A percentile compares a stretch with the other conserved stretches of the same genome.
phyloP scores from a whole-genome alignment of 1,139 yeast genomes.

The Nadsonia commutata region DNA sequence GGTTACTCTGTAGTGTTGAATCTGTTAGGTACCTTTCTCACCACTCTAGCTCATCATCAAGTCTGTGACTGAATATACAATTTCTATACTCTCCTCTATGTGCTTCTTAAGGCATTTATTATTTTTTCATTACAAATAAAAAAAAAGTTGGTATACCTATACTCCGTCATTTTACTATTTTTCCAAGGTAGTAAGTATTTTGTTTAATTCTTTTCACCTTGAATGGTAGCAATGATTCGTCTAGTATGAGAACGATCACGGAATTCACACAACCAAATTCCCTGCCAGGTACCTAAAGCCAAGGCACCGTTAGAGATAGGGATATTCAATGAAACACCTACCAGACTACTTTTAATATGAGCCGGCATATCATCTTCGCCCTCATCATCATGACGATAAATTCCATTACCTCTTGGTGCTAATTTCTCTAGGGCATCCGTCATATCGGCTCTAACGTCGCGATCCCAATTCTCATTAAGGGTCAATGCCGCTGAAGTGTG shows the following conservation, averaged over 20 bases:
- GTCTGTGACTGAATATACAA: too few relatives aligned
- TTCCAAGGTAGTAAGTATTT: too few relatives aligned
- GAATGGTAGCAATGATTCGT: conserved; percentile 56
- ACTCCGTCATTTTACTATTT: too few relatives aligned
- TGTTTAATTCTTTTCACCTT: conserved; percentile 42
- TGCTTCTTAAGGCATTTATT: too few relatives aligned
- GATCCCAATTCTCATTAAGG: conserved; percentile 66
- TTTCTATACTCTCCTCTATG: too few relatives aligned
- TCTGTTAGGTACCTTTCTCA: too few relatives aligned
- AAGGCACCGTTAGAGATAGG: conserved; percentile 57
- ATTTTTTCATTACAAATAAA: too few relatives aligned
- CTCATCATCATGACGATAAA: conserved; percentile 52
- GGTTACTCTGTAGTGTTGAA: too few relatives aligned
- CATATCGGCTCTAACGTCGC: conserved; percentile 63
- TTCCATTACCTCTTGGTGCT: conserved; percentile 50
- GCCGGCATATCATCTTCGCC: conserved; percentile 78
- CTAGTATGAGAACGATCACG: conserved; percentile 49
- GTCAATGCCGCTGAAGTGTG: conserved; percentile 72
- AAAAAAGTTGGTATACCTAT: too few relatives aligned
- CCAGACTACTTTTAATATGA: conserved; percentile 50
- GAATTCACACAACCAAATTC: conserved; percentile 62
- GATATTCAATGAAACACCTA: conserved; percentile 51
- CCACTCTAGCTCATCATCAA: too few relatives aligned
- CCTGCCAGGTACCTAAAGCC: conserved; percentile 78
- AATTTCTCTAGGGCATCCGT: conserved; percentile 43